Evolutionary conservation across 202 grass and related monocot genomes (phyloP).

Genomic region (Zizania palustris): DNA sequence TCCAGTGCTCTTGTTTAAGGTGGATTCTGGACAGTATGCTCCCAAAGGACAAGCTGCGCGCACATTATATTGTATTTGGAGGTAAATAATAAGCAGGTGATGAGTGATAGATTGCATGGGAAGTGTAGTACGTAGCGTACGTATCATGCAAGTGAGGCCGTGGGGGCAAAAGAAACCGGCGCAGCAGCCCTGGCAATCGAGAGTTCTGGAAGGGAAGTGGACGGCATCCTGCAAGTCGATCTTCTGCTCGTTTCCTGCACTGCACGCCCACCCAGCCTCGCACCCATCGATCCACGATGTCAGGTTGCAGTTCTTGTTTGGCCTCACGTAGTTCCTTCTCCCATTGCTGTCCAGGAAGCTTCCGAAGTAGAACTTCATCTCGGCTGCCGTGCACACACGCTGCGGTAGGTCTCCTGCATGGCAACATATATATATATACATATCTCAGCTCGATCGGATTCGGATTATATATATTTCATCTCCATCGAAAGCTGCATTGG

Average conservation of each 20-base stretch:
- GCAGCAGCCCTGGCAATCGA: conserved; percentile 69
- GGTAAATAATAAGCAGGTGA: no score
- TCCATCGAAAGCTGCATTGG: no score
- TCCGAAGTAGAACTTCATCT: conserved; percentile 90
- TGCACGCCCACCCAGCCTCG: conserved; percentile 85
- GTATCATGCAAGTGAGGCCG: conserved; percentile 97
- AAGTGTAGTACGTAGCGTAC: no score
- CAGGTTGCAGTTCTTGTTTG: conserved; percentile 94
- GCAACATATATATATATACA: no score
- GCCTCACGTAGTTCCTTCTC: conserved; percentile 73
- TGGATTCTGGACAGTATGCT: conserved; percentile 71
- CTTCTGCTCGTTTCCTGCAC: conserved; percentile 39
- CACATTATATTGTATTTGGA: neutral
- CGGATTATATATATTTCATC: no score
- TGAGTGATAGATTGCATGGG: no score
- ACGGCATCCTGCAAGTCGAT: conserved; percentile 58
- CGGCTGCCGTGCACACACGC: conserved; percentile 77
- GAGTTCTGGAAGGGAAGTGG: conserved; percentile 57
- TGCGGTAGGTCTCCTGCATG: conserved; percentile 69
- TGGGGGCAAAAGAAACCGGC: conserved; percentile 92
- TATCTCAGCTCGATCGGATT: no score
- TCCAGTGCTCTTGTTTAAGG: conserved; percentile 70
- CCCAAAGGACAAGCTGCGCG: conserved; percentile 72
- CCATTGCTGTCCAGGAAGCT: conserved; percentile 63
- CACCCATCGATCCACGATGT: conserved; percentile 81